Evolutionary conservation across 2,329 filamentous ascomycete species (phyloP), one percentile per base, ranked within the genome.

Genomic region (Fusarium buxicola): DNA sequence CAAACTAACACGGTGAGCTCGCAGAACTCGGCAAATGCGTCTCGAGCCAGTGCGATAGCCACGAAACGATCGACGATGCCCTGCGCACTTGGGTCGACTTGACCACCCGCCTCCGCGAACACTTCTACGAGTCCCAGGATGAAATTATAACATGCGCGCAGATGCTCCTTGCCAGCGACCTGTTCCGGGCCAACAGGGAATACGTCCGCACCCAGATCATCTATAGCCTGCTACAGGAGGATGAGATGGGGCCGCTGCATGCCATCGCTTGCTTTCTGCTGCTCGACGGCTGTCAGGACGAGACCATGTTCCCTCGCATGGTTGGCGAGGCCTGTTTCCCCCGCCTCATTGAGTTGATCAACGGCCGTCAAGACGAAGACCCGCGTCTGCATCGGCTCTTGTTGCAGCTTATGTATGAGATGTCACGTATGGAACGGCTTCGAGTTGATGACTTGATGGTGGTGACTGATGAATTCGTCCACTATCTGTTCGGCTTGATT

Each of bases 171-270:
- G 83, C 89, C 48, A 93, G 93, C 74, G 79, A 81, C 15, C 81
- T 98, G 39, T 99, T 96, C 76, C 77, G 79, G 24, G 77, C 83
- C 12, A 89, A 97, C 75, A 85, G 87, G 66, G 89, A 92, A 55
- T 98, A 99, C 77, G 91, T 98, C 62, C 91, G 94, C 63, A 91
- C 87, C 39, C 95, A 98, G 79, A 92, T 99, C 71, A 88, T 98
- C 65, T 93, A 96, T 77, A 94, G 92, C 75, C 82, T 99, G 48
- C 80, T 97, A 66, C 84, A 97, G 83, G 95, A 98, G 78, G 94
- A 97, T 71, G 92, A 96, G 66, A 78, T 86, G 15, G 86, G 87
- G 30, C 87, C 89, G n/a, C 82, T 99, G 41, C 91, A 96, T 75
- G 84, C 93, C 58, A 92, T 96, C 58, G 86, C 89, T 21, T 92